Percentiles rank a stretch among this genome's conserved stretches.
Evolutionary conservation across 2,329 filamentous ascomycete genomes (phyloP).

Genomic region (Triangularia verruculosa): DNA sequence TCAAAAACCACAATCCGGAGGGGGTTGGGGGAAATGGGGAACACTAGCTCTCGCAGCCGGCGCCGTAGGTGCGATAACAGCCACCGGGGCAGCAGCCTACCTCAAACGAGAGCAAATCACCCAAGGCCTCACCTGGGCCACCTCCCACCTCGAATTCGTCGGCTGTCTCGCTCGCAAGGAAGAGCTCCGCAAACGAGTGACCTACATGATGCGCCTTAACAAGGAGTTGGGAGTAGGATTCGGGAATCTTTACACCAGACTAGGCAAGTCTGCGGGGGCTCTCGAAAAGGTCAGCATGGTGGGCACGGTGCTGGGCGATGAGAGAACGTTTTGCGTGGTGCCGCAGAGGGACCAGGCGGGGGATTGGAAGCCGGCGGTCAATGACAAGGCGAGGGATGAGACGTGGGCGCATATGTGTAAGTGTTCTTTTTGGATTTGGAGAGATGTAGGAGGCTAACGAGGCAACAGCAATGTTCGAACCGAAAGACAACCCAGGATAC

Average conservation of each 20-base stretch:
- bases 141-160: constrained; percentile 90
- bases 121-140: constrained; percentile 75
- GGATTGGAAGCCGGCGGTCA: constrained; percentile 69
- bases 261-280: constrained; percentile 63
- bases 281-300: constrained; percentile 50
- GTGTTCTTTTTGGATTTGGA: constrained; percentile 28
- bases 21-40: constrained; percentile 73
- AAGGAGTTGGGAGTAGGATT: constrained; percentile 70
- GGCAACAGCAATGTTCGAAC: constrained; percentile 65
- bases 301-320: constrained; percentile 59
- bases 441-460: constrained; percentile 16
- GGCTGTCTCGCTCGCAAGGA: constrained; percentile 82
- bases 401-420: constrained; percentile 72
- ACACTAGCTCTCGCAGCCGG: constrained; percentile 83
- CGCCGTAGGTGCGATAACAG: constrained; percentile 76
- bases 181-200: constrained; percentile 72
- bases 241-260: constrained; percentile 80
- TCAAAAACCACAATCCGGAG: constrained; percentile 36
- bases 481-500: constrained; percentile 70
- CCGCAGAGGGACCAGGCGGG: constrained; percentile 54
- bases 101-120: constrained; percentile 77
- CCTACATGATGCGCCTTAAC: constrained; percentile 63
- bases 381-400: constrained; percentile 77
- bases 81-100: constrained; percentile 81
- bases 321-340: constrained; percentile 86